Percentiles rank a stretch among this genome's conserved stretches.
Evolutionary conservation across 495 filamentous ascomycete genomes (phyloP).

Genomic region (Massariosphaeria phaeospora): DNA sequence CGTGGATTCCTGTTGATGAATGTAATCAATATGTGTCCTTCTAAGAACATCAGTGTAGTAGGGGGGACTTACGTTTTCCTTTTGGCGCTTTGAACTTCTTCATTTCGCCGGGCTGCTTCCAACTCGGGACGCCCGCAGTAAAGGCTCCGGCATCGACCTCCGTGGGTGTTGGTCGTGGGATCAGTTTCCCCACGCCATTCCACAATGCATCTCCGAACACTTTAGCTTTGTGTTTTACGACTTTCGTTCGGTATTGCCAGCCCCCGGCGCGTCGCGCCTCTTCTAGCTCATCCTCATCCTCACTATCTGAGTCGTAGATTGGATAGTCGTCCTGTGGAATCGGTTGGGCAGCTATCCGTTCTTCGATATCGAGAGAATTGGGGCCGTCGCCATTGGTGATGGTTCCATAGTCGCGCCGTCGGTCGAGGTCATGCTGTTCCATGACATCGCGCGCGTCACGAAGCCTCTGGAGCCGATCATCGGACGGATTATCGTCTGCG

Average conservation of each 20-base stretch:
- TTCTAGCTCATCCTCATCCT: conserved; percentile 69
- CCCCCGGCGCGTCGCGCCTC: conserved; percentile 69
- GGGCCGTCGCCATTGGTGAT: conserved; percentile 40
- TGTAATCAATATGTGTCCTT: too few species aligned
- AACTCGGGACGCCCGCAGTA: conserved; percentile 41
- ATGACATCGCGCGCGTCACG: conserved; percentile 46
- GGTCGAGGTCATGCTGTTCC: conserved; percentile 46
- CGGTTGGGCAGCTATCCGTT: conserved; percentile 61
- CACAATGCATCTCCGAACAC: conserved; percentile 37
- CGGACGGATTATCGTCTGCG: conserved; percentile 48
- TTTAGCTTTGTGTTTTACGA: conserved; percentile 14
- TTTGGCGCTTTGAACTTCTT: conserved; percentile 78
- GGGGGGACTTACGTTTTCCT: conserved; percentile 62
- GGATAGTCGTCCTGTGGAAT: conserved; percentile 64
- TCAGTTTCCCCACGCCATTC: conserved; percentile 47
- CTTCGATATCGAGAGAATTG: conserved; percentile 67
- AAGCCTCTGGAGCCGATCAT: conserved; percentile 41
- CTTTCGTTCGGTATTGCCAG: conserved; percentile 37
- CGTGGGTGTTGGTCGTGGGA: conserved; percentile 59
- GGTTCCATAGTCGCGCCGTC: conserved; percentile 46
- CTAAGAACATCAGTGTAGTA: too few species aligned
- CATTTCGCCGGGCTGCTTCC: conserved; percentile 49
- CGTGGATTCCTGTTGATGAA: conserved; percentile 63
- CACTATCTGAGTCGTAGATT: conserved; percentile 80
- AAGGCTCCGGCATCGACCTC: conserved; percentile 52